Conservation (phyloP, 1,284 basidiomycete species). For the Anthracocystis setariae region DNA sequence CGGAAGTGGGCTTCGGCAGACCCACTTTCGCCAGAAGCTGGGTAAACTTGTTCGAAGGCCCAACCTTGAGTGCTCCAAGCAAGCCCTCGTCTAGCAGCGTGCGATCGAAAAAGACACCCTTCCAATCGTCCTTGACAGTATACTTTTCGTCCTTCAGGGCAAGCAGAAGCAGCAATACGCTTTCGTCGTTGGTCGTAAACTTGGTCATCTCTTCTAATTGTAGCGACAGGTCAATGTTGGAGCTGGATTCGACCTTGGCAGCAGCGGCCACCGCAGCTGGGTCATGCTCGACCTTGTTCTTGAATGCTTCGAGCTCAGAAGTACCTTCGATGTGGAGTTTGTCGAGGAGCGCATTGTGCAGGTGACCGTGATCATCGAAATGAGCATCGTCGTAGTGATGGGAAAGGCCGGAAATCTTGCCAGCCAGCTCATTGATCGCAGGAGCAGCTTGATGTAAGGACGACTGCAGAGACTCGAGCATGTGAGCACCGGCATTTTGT, state of each 20-base stretch:
- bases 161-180: slow-evolving; percentile 33
- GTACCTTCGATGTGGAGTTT: slow-evolving; percentile 28
- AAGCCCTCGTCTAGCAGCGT: slow-evolving; percentile 13
- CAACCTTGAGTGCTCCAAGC: slow-evolving; percentile 20
- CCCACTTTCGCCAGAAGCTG: slow-evolving; percentile 36
- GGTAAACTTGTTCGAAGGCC: slow-evolving; percentile 36
- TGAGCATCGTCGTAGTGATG: slow-evolving; percentile 23
- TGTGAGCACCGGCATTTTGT: slow-evolving; percentile 9
- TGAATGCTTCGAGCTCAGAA: slow-evolving; percentile 12
- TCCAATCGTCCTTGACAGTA: slow-evolving; percentile 31
- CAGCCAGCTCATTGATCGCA: slow-evolving; percentile 30
- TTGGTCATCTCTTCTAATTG: slow-evolving; percentile 30
- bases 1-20: slow-evolving; percentile 9
- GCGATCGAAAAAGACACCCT: slow-evolving; percentile 26
- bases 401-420: slow-evolving; percentile 13
- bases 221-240: slow-evolving; percentile 6
- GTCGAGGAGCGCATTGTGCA: slow-evolving; percentile 38
- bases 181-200: slow-evolving; percentile 26
- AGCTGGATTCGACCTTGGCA: background rate
- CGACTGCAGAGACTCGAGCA: slow-evolving; percentile 24
- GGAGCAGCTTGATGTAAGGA: slow-evolving; percentile 18
- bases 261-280: background rate
- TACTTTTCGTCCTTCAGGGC: slow-evolving; percentile 27
- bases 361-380: slow-evolving; percentile 26
- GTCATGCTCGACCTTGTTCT: slow-evolving; percentile 21